Evolutionary conservation across 352 stramenopile genomes (phyloP).

Genomic region (Elongisporangium prolatum): DNA sequence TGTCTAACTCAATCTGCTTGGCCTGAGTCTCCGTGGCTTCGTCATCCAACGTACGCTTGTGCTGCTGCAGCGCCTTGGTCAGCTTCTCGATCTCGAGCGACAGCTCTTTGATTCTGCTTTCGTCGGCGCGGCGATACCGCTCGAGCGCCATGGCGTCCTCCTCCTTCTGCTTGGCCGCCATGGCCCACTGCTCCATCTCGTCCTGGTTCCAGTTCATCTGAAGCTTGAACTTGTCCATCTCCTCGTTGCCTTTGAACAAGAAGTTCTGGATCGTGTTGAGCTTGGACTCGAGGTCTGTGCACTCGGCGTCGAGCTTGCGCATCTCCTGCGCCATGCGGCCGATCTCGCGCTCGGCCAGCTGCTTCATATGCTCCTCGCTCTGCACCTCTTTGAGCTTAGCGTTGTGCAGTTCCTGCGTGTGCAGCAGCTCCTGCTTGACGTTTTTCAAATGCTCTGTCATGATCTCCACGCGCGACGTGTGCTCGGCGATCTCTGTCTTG

Average conservation of each 20-base stretch:
- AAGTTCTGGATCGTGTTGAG: conserved; percentile 88
- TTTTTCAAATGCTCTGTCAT: conserved; percentile 97
- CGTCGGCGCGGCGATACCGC: conserved; percentile 91
- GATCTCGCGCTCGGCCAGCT: conserved; percentile 88
- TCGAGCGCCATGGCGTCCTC: conserved; percentile 93
- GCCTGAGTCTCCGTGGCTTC: conserved; percentile 91
- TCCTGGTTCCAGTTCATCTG: conserved; percentile 99
- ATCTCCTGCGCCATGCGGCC: conserved; percentile 78
- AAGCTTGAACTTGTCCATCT: conserved; percentile 95
- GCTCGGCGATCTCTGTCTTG: conserved; percentile 72
- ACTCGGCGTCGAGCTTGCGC: conserved; percentile 66
- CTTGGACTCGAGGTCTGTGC: conserved; percentile 75
- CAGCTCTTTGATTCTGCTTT: conserved; percentile 94
- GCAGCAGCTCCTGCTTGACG: conserved; percentile 92
- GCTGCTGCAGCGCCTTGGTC: conserved; percentile 79
- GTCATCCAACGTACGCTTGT: conserved; percentile 70
- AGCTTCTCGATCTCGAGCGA: conserved; percentile 92
- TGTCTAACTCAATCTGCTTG: conserved; percentile 95
- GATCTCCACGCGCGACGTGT: conserved; percentile 87
- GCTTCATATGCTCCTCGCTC: conserved; percentile 92
- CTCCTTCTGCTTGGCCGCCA: conserved; percentile 94
- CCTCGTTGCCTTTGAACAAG: conserved; percentile 91
- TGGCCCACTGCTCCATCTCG: conserved; percentile 96
- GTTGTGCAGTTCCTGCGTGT: conserved; percentile 91
- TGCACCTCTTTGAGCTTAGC: conserved; percentile 92